Conservation (phyloP, 257 asterid species). For the Solanum lycopersicoides region DNA sequence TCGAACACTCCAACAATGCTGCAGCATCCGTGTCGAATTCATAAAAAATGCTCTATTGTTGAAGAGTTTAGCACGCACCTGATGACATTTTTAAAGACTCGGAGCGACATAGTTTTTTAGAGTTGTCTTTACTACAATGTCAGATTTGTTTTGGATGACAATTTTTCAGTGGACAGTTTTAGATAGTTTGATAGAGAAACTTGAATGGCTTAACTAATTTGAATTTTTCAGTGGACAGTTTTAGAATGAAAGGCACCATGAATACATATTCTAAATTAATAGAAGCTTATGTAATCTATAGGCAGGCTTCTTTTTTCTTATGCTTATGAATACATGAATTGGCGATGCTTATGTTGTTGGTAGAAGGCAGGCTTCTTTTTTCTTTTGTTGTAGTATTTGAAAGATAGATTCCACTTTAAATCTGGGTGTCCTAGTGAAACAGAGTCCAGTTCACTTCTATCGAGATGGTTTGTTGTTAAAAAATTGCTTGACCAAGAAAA, state of each 20-base stretch:
- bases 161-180: not conserved
- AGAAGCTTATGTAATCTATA: not conserved
- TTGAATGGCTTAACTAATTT: not conserved
- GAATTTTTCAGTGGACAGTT: not conserved
- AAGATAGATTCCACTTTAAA: not conserved
- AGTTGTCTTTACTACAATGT: not conserved
- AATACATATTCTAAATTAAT: not conserved
- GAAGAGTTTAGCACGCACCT: not conserved
- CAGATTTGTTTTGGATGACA: not conserved
- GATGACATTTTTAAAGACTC: not conserved
- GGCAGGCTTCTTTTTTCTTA: not conserved
- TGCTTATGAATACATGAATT: not conserved
- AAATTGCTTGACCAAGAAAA: not conserved
- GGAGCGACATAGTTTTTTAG: not conserved
- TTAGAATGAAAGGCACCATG: not conserved
- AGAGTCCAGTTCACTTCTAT: not conserved
- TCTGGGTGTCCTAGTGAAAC: not conserved
- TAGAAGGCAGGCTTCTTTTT: not conserved
- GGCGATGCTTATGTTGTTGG: not conserved
- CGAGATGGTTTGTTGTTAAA: not conserved
- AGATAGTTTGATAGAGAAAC: not conserved
- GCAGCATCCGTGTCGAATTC: not conserved
- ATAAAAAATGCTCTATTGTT: fast-evolving
- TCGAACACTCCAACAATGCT: not conserved
- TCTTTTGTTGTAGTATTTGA: not conserved